Percentiles rank a stretch among this genome's conserved stretches.
These are phyloP conservation scores for Kwoniella sp. DNA, from an alignment of 768 basidiomycete species.

Conservation along the genomic window DNA sequence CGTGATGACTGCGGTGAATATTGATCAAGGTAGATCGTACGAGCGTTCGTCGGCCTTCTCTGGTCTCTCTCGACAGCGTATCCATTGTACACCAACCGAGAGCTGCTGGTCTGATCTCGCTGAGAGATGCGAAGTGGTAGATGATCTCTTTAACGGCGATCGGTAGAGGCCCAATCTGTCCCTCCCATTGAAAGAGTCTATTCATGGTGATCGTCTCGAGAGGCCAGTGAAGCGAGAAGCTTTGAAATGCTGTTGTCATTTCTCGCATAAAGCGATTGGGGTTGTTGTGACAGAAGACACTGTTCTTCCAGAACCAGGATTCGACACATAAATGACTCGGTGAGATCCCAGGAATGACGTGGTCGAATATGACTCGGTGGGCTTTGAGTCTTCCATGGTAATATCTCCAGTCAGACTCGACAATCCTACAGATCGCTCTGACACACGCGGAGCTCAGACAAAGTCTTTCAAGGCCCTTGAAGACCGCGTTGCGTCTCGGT, in stretches of 20 bases:
- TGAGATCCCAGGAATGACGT: neutral
- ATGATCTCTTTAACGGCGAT: too few relatives aligned
- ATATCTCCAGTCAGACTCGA: neutral
- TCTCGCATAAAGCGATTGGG: neutral
- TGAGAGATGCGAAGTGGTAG: too few relatives aligned
- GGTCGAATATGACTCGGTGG: neutral
- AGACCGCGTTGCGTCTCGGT: neutral
- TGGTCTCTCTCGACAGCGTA: too few relatives aligned
- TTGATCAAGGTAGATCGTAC: too few relatives aligned
- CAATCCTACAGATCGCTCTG: neutral
- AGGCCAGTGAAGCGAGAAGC: too few relatives aligned
- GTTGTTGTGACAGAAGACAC: neutral
- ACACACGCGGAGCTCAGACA: neutral
- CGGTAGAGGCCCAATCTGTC: too few relatives aligned
- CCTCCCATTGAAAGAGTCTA: too few relatives aligned
- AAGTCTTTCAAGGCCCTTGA: neutral
- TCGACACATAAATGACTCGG: neutral
- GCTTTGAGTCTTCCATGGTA: neutral
- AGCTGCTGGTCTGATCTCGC: too few relatives aligned
- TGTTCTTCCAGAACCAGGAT: neutral
- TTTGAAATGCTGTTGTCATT: neutral
- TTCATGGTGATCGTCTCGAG: too few relatives aligned
- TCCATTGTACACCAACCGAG: too few relatives aligned
- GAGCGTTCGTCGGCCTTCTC: too few relatives aligned
- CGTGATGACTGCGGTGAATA: neutral